Percentiles rank a stretch among this genome's conserved stretches.
phyloP scores from a whole-genome alignment of 1,284 basidiomycete species.

The Inonotus obliquus region DNA sequence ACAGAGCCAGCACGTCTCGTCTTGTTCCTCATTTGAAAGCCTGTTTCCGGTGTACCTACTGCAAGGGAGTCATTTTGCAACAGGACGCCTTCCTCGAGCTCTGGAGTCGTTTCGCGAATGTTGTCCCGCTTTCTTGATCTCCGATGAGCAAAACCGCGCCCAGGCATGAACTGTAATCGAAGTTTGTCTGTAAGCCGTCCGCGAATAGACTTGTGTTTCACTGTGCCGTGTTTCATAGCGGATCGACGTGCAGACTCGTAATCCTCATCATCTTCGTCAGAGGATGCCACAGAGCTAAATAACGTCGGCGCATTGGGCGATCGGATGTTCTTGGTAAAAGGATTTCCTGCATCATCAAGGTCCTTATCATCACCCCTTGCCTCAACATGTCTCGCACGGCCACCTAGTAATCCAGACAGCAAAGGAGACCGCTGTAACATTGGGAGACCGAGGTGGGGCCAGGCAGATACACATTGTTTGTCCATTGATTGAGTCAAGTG shows the following conservation, averaged over 20 bases:
- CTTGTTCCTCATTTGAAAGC: not conserved
- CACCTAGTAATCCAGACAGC: not conserved
- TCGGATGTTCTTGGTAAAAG: not conserved
- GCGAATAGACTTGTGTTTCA: conserved; percentile 11
- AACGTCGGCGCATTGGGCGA: conserved; percentile 14
- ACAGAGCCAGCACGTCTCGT: not conserved
- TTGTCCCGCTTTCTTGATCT: not conserved
- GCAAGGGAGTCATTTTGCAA: not conserved
- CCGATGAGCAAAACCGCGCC: not conserved
- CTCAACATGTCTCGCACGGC: not conserved
- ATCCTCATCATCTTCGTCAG: conserved; percentile 17
- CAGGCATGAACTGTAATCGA: not conserved
- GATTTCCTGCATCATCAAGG: not conserved
- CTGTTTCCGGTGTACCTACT: not conserved
- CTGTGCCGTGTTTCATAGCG: not conserved
- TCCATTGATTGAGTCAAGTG: not conserved
- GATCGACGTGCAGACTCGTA: conserved; percentile 7
- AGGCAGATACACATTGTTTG: not conserved
- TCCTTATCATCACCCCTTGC: not conserved
- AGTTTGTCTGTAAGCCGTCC: conserved; percentile 12
- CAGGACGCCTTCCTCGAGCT: conserved; percentile 16
- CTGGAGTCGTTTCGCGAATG: conserved; percentile 5
- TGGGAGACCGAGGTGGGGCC: not conserved
- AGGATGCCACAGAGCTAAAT: conserved; percentile 12
- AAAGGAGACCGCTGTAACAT: conserved; percentile 4